These are phyloP conservation scores for Metschnikowia anglica DNA, from an alignment of 805 yeast genomes.

Conservation along the genomic window DNA sequence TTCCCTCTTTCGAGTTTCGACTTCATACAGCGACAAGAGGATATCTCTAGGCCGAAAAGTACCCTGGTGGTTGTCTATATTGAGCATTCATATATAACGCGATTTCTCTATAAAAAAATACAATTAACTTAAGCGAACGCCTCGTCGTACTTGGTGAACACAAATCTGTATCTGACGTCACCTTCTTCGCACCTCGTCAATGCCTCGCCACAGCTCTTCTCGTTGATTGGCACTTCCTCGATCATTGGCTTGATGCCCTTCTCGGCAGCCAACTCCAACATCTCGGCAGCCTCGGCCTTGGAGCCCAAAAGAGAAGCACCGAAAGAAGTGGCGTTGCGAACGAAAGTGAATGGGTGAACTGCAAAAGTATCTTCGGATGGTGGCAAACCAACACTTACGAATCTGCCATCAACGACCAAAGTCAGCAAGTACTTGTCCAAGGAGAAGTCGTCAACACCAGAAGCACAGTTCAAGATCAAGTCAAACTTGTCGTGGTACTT, in stretches of 20 bases:
- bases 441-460: constrained; percentile 50
- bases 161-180: constrained; percentile 64
- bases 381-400: constrained; percentile 70
- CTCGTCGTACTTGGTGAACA: constrained; percentile 55
- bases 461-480: constrained; percentile 53
- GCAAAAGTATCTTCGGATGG: constrained; percentile 40
- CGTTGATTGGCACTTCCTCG: constrained; percentile 56
- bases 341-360: constrained; percentile 52
- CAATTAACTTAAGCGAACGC: constrained; percentile 28
- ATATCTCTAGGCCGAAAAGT: not conserved
- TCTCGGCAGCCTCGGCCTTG: constrained; percentile 61
- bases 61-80: constrained; percentile 5
- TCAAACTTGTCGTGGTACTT: constrained; percentile 42
- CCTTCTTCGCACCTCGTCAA: constrained; percentile 53
- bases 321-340: constrained; percentile 48
- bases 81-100: constrained; percentile 3
- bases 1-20: no score
- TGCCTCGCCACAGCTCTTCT: constrained; percentile 52
- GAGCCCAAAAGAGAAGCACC: constrained; percentile 64
- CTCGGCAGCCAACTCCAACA: constrained; percentile 64
- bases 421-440: constrained; percentile 46
- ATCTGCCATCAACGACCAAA: constrained; percentile 57
- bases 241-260: constrained; percentile 61
- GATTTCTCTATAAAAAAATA: not conserved
- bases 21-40: no score